Conservation (phyloP, 306 rosid genomes). For the Glycine latifolia region DNA sequence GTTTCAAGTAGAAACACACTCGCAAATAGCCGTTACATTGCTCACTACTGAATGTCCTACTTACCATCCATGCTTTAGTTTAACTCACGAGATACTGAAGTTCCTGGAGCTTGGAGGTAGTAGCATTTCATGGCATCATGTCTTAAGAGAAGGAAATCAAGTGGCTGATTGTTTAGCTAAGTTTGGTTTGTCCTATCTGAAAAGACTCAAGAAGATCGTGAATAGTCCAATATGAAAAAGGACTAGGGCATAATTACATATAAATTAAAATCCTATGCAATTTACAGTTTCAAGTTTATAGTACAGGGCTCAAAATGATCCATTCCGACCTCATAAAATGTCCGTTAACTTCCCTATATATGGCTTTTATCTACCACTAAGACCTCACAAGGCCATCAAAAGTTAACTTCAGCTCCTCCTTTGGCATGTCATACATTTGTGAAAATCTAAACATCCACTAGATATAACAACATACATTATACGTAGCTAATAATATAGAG, state of each 20-base stretch:
- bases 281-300: constrained; percentile 30
- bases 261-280: constrained; percentile 21
- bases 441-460: constrained; percentile 26
- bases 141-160: no score
- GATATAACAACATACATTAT: constrained; percentile 34
- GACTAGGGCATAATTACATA: constrained; percentile 1
- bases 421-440: constrained; percentile 25
- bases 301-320: constrained; percentile 40
- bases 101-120: no score
- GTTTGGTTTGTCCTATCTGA: no score
- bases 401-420: constrained; percentile 37
- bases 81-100: no score
- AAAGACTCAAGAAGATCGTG: neutral
- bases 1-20: no score
- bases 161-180: no score
- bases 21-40: no score
- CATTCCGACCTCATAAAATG: constrained; percentile 13
- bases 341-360: neutral
- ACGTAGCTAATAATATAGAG: constrained; percentile 3
- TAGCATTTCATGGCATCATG: no score
- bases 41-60: no score
- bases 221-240: constrained; percentile 1
- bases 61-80: no score
- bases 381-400: constrained; percentile 32
- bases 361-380: constrained; percentile 27